Conservation (phyloP, 345 rosid species). For the Eucalyptus cloeziana region DNA sequence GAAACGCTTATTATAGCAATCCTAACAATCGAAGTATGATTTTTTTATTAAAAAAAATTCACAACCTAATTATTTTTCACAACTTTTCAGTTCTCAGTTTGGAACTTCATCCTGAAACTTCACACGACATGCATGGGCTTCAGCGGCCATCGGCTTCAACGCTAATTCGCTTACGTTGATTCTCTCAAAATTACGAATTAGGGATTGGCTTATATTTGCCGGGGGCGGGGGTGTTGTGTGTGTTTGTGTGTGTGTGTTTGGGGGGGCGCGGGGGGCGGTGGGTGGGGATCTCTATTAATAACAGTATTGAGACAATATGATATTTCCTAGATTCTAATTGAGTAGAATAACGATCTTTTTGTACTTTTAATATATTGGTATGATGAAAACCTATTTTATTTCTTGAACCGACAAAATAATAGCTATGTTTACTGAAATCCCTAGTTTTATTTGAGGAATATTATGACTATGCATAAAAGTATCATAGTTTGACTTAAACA, state of each 20-base stretch:
- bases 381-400: neutral
- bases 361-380: neutral
- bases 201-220: neutral
- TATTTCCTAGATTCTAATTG: neutral
- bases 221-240: too few species aligned
- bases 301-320: neutral
- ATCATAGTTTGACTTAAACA: neutral
- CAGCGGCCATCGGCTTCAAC: neutral
- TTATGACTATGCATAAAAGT: neutral
- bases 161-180: too few species aligned
- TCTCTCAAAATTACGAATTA: neutral
- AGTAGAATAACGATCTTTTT: neutral
- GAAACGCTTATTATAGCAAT: neutral
- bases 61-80: neutral
- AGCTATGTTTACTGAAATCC: neutral
- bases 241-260: too few species aligned
- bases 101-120: neutral
- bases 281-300: accelerated
- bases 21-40: too few species aligned
- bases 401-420: neutral
- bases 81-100: neutral
- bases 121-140: neutral
- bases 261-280: too few species aligned
- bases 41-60: neutral
- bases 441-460: neutral